These are phyloP conservation scores for Oenanthe javanica DNA, from an alignment of 140 eudicot species.

Conservation along the genomic window DNA sequence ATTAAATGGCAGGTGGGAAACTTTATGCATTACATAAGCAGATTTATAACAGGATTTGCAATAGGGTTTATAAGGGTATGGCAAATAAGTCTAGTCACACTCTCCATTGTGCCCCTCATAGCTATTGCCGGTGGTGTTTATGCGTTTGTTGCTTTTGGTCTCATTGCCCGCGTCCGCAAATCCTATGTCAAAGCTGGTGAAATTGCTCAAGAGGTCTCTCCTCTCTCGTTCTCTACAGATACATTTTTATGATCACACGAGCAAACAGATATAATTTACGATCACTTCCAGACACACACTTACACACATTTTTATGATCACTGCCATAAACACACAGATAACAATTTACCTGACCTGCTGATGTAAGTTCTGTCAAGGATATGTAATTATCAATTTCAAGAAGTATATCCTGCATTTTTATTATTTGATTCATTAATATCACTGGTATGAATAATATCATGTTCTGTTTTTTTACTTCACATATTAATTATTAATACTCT, in stretches of 20 bases:
- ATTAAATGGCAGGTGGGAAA: constrained; percentile 73
- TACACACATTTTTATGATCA: not conserved
- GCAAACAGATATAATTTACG: not conserved
- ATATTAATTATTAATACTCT: not conserved
- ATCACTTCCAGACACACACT: not conserved
- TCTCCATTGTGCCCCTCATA: constrained; percentile 91
- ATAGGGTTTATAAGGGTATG: constrained; percentile 91
- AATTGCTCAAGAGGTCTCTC: constrained; percentile 88
- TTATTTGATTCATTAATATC: not conserved
- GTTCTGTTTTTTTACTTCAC: not conserved
- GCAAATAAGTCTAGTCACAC: constrained; percentile 94
- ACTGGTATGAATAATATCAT: not conserved
- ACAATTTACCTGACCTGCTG: not conserved
- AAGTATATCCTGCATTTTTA: not conserved
- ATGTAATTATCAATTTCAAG: not conserved
- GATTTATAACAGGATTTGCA: constrained; percentile 71
- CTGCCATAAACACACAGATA: not conserved
- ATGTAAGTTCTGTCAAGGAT: constrained; percentile 1
- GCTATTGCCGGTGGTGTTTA: constrained; percentile 95
- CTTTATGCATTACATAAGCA: constrained; percentile 91
- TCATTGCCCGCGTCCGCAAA: constrained; percentile 77
- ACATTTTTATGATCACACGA: not conserved
- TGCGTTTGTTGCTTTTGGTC: constrained; percentile 85
- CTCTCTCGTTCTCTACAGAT: not conserved
- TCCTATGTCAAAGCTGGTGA: constrained; percentile 93